These are phyloP conservation scores for Cairneyella variabilis DNA, from an alignment of 495 filamentous ascomycete species.

Conservation along the genomic window DNA sequence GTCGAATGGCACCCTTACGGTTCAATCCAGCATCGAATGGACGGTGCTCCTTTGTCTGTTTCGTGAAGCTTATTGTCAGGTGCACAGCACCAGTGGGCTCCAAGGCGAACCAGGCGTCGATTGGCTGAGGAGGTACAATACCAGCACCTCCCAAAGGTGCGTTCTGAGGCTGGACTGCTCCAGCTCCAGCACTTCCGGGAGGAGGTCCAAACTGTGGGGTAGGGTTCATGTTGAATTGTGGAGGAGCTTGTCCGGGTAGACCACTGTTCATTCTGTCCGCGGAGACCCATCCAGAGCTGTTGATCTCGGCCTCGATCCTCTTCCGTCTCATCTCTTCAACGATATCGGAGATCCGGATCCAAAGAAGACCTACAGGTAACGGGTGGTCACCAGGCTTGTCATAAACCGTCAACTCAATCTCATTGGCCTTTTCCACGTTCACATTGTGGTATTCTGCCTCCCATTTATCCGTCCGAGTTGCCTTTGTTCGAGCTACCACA, in stretches of 20 bases:
- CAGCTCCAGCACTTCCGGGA: slow-evolving; percentile 21
- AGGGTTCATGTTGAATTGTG: slow-evolving; percentile 52
- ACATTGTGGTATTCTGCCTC: slow-evolving; percentile 84
- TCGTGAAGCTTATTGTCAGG: slow-evolving; percentile 83
- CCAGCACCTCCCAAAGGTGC: slow-evolving; percentile 22
- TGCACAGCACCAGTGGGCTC: slow-evolving; percentile 91
- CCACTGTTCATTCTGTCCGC: slow-evolving; percentile 83
- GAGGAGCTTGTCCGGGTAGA: slow-evolving; percentile 38
- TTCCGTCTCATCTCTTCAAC: slow-evolving; percentile 96
- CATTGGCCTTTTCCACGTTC: slow-evolving; percentile 96
- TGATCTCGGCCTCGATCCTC: slow-evolving; percentile 93
- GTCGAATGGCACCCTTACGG: slow-evolving; percentile 92
- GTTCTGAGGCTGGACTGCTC: slow-evolving; percentile 2
- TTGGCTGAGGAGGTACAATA: slow-evolving; percentile 55
- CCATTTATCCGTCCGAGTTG: slow-evolving; percentile 85
- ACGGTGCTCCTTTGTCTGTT: slow-evolving; percentile 48
- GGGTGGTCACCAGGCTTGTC: slow-evolving; percentile 85
- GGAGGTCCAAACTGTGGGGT: slow-evolving; percentile 36
- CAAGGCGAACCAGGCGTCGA: slow-evolving; percentile 95
- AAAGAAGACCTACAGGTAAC: slow-evolving; percentile 89
- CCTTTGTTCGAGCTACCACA: slow-evolving; percentile 82
- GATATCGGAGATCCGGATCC: slow-evolving; percentile 96
- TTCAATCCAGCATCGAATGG: slow-evolving; percentile 84
- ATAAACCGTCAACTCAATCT: slow-evolving; percentile 96
- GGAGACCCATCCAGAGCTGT: slow-evolving; percentile 90